Conservation (phyloP, 1,284 basidiomycete genomes). For the Chiua sp. region DNA sequence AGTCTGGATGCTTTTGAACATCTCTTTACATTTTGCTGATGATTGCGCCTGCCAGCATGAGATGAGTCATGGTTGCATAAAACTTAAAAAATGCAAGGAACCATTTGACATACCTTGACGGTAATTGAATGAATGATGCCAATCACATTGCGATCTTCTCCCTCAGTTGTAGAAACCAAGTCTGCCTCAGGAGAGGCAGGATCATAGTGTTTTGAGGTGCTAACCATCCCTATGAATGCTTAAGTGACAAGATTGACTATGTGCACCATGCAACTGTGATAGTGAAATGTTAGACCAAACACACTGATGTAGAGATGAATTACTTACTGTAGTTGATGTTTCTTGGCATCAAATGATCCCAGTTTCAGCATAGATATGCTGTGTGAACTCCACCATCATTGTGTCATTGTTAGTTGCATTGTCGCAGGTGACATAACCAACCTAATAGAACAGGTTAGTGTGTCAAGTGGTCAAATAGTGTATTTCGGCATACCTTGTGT, state of each 20-base stretch:
- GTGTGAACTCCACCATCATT: constrained; percentile 4
- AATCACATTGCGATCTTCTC: background rate
- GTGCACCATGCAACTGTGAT: background rate
- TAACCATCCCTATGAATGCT: background rate
- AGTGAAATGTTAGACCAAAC: too few relatives aligned
- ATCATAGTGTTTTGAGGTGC: background rate
- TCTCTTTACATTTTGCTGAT: background rate
- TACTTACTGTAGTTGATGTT: background rate
- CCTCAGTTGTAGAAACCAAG: background rate
- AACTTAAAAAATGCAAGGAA: background rate
- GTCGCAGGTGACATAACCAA: too few relatives aligned
- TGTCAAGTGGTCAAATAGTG: too few relatives aligned
- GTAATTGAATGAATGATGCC: background rate
- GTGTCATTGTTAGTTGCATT: constrained; percentile 9
- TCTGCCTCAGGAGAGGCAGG: background rate
- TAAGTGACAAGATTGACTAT: background rate
- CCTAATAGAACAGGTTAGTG: too few relatives aligned
- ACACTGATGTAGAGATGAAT: too few relatives aligned
- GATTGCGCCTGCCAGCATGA: background rate
- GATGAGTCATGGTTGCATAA: too few relatives aligned
- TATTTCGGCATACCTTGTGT: background rate
- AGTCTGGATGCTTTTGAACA: constrained; percentile 2
- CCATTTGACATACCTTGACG: background rate
- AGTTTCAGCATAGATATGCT: background rate
- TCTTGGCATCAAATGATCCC: background rate